Percentiles rank a stretch among this genome's conserved stretches.
These are phyloP conservation scores for Paraphaeosphaeria minitans DNA, from an alignment of 2,329 filamentous ascomycete genomes.

Conservation along the genomic window DNA sequence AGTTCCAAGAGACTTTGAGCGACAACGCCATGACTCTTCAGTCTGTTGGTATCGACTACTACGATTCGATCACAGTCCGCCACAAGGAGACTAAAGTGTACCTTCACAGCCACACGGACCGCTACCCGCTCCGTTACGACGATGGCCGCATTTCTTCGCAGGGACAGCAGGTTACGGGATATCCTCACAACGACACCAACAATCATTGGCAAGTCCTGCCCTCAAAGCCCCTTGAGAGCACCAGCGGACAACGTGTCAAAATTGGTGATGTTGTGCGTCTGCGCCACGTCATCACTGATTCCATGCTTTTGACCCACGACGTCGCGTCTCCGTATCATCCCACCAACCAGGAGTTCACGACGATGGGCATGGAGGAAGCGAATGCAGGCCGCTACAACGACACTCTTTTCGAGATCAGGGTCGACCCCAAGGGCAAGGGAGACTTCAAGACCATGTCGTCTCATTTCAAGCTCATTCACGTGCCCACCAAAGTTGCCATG, in stretches of 20 bases:
- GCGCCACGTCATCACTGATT: conserved; percentile 83
- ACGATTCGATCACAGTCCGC: conserved; percentile 81
- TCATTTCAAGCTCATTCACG: conserved; percentile 95
- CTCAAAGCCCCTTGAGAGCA: conserved; percentile 54
- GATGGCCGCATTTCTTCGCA: conserved; percentile 97
- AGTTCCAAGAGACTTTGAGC: conserved; percentile 95
- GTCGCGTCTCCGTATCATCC: conserved; percentile 95
- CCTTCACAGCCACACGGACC: conserved; percentile 89
- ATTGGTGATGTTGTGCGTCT: conserved; percentile 88
- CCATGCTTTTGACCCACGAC: conserved; percentile 88
- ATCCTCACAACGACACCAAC: conserved; percentile 98
- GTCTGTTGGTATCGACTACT: conserved; percentile 85
- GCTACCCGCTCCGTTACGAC: conserved; percentile 92
- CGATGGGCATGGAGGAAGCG: conserved; percentile 73
- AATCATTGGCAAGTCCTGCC: conserved; percentile 97
- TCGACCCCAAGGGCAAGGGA: conserved; percentile 82
- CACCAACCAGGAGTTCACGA: conserved; percentile 98
- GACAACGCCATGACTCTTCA: conserved; percentile 93
- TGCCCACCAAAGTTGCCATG: conserved; percentile 96
- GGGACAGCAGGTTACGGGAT: conserved; percentile 95
- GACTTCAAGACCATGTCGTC: conserved; percentile 89
- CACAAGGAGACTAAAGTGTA: conserved; percentile 99
- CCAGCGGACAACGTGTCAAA: conserved; percentile 68
- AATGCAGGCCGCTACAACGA: conserved; percentile 79
- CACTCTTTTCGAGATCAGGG: conserved; percentile 88